phyloP scores from a whole-genome alignment of 768 basidiomycete genomes.

The Lentinula lateritia region DNA sequence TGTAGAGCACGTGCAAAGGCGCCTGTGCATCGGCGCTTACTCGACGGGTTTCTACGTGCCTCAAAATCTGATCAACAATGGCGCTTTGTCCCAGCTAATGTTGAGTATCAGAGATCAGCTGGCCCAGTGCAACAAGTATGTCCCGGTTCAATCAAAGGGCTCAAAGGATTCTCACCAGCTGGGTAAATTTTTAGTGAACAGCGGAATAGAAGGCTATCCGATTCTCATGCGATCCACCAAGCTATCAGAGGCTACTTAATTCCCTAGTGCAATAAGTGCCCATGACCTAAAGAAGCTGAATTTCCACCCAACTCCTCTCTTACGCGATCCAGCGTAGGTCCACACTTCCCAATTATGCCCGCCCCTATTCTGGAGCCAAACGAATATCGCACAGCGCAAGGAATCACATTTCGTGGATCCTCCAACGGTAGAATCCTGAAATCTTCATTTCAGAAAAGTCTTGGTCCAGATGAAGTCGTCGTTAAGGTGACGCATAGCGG shows the following conservation, averaged over 20 bases:
- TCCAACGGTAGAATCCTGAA: background rate
- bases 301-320: too few species aligned
- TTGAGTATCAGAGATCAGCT: background rate
- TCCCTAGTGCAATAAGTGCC: too few species aligned
- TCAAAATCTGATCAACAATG: background rate
- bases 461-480: conserved; percentile 3
- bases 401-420: conserved; percentile 2
- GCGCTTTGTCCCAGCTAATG: too few species aligned
- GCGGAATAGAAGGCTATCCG: background rate
- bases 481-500: conserved; percentile 16
- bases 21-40: too few species aligned
- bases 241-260: too few species aligned
- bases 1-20: too few species aligned
- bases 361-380: background rate
- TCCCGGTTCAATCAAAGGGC: background rate
- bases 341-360: background rate
- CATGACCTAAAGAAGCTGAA: too few species aligned
- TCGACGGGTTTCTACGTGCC: background rate
- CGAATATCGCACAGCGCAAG: background rate
- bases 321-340: background rate
- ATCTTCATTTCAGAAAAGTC: background rate
- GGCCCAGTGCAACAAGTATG: background rate
- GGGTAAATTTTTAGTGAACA: background rate
- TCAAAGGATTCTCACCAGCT: background rate
- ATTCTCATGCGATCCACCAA: background rate